Percentiles rank a stretch among this genome's conserved stretches.
phyloP scores from a whole-genome alignment of 2,329 filamentous ascomycete species.

The Neobulgaria alba region DNA sequence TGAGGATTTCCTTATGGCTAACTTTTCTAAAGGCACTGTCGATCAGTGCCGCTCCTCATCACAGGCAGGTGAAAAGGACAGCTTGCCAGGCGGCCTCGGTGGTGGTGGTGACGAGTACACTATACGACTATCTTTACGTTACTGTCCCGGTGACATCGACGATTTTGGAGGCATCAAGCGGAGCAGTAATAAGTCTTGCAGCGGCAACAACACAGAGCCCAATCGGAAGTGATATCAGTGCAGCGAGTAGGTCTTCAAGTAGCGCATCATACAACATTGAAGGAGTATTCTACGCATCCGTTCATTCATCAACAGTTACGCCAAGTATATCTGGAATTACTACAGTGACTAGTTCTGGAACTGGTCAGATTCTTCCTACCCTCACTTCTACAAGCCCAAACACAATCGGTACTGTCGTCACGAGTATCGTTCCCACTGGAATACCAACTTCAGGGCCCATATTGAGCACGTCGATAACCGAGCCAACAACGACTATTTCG shows the following conservation, averaged over 20 bases:
- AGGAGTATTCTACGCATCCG: not conserved
- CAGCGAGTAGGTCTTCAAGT: not conserved
- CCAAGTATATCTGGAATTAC: slow-evolving; percentile 1
- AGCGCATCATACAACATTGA: not conserved
- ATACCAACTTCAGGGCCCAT: slow-evolving; percentile 15
- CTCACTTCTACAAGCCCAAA: slow-evolving; percentile 24
- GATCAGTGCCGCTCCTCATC: not conserved
- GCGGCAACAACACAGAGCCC: not conserved
- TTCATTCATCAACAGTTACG: slow-evolving; percentile 1
- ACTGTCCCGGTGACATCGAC: not conserved
- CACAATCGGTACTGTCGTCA: slow-evolving; percentile 30
- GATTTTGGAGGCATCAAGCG: not conserved
- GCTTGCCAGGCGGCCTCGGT: not conserved
- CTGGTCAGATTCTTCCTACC: slow-evolving; percentile 30
- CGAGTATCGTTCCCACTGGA: slow-evolving; percentile 26
- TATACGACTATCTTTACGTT: not conserved
- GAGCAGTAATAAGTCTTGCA: not conserved
- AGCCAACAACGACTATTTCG: slow-evolving; percentile 11
- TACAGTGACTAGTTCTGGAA: slow-evolving; percentile 20
- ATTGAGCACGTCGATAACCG: slow-evolving; percentile 16
- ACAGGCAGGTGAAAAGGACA: not conserved
- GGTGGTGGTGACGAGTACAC: not conserved
- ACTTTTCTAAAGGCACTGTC: not conserved
- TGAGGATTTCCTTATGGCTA: not conserved
- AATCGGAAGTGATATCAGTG: not conserved